phyloP scores from a whole-genome alignment of 306 rosid species.

The Hippophae rhamnoides region DNA sequence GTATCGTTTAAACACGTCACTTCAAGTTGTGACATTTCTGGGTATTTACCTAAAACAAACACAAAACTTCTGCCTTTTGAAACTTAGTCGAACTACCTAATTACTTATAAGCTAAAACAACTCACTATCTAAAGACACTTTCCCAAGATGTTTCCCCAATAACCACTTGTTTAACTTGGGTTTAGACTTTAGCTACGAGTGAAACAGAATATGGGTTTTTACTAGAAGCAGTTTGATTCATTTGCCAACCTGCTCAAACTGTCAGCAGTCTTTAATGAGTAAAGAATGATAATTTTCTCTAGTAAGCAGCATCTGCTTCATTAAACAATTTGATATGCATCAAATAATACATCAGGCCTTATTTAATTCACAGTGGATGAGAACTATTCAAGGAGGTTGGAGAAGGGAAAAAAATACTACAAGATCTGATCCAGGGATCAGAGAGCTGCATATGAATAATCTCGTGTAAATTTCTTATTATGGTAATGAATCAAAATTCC shows the following conservation, averaged over 20 bases:
- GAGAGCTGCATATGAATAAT: slow-evolving; percentile 12
- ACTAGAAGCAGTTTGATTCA: not conserved
- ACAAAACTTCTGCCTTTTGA: no score
- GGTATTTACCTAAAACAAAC: no score
- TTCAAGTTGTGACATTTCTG: no score
- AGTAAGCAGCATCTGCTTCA: slow-evolving; percentile 16
- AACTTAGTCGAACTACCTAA: no score
- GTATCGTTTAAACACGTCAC: no score
- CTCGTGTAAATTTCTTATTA: slow-evolving; percentile 4
- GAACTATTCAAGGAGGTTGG: slow-evolving; percentile 16
- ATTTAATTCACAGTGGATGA: slow-evolving; percentile 7
- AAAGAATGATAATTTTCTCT: slow-evolving; percentile 13
- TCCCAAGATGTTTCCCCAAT: not conserved
- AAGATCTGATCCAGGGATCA: slow-evolving; percentile 15
- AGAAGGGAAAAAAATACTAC: not conserved
- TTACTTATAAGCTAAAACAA: no score
- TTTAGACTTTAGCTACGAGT: not conserved
- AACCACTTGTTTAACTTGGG: slow-evolving; percentile 3
- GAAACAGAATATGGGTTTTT: slow-evolving; percentile 12
- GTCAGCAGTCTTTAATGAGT: not conserved
- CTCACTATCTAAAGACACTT: not conserved
- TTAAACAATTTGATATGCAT: slow-evolving; percentile 17
- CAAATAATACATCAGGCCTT: not conserved
- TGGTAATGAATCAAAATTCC: slow-evolving; percentile 22
- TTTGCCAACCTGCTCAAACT: slow-evolving; percentile 11